Evolutionary conservation across 805 yeast genomes (phyloP).

Genomic region (Yarrowia bubula): DNA sequence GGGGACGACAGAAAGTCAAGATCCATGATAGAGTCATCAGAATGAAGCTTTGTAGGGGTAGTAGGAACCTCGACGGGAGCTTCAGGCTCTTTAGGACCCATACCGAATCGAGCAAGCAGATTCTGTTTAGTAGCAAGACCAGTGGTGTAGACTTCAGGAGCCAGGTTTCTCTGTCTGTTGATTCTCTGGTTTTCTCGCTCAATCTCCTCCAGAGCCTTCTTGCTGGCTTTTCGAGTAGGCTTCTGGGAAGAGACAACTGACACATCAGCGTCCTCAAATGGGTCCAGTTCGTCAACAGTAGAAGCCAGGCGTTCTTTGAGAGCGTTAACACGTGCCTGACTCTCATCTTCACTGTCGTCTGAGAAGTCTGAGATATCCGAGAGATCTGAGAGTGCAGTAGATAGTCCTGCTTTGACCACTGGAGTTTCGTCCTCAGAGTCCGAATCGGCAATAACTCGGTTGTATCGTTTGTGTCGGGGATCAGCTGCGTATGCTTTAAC

Average conservation of each 20-base stretch:
- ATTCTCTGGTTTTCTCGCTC: constrained; percentile 32
- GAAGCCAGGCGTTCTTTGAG: constrained; percentile 3
- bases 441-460: constrained; percentile 12
- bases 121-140: constrained; percentile 15
- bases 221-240: constrained; percentile 25
- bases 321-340: neutral
- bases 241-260: neutral
- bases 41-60: neutral
- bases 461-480: neutral
- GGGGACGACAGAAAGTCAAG: neutral
- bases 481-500: too few relatives aligned
- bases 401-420: neutral
- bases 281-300: neutral
- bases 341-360: neutral
- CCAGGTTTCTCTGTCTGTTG: constrained; percentile 32
- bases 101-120: constrained; percentile 2
- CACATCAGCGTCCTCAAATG: constrained; percentile 13
- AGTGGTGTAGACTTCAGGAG: constrained; percentile 31
- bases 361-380: neutral
- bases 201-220: constrained; percentile 32
- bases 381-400: neutral
- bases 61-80: neutral
- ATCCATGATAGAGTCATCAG: constrained; percentile 5
- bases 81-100: neutral
- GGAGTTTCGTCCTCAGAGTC: constrained; percentile 4